Conservation (phyloP, 176 grass and related monocot genomes). For the Chloris gayana region DNA sequence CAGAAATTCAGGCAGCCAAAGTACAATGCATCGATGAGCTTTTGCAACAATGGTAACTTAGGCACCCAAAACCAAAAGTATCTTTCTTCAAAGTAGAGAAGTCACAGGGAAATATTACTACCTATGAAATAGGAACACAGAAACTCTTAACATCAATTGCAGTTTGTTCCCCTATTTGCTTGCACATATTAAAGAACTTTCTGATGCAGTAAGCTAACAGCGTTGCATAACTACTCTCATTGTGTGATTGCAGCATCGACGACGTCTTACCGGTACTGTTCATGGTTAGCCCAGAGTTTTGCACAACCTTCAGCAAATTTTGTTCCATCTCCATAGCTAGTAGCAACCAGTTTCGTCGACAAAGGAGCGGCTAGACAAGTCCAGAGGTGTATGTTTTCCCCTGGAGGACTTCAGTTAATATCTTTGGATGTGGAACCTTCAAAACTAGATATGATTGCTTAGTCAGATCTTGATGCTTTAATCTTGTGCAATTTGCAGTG, state of each 20-base stretch:
- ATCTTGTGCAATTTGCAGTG: slow-evolving; percentile 27
- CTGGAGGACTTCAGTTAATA: not conserved
- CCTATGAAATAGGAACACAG: not conserved
- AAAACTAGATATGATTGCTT: not conserved
- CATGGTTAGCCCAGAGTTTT: not conserved
- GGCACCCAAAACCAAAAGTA: not conserved
- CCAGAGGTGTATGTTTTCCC: not conserved
- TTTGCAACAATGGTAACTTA: no score
- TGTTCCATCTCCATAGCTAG: not conserved
- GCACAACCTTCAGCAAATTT: not conserved
- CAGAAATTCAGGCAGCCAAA: not conserved
- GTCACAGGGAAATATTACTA: not conserved
- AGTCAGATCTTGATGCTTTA: slow-evolving; percentile 9
- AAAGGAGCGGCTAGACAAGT: not conserved
- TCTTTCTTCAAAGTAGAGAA: not conserved
- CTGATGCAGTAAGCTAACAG: not conserved
- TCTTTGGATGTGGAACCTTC: not conserved
- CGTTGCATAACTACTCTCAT: not conserved
- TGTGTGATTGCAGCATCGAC: slow-evolving; percentile 11
- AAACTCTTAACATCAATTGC: not conserved
- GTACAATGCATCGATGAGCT: not conserved
- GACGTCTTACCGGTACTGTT: not conserved
- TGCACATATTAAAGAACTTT: not conserved
- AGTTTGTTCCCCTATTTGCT: not conserved
- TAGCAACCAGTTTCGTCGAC: slow-evolving; percentile 2